These are phyloP conservation scores for Falciphora oryzae DNA, from an alignment of 2,329 filamentous ascomycete species.

Conservation along the genomic window DNA sequence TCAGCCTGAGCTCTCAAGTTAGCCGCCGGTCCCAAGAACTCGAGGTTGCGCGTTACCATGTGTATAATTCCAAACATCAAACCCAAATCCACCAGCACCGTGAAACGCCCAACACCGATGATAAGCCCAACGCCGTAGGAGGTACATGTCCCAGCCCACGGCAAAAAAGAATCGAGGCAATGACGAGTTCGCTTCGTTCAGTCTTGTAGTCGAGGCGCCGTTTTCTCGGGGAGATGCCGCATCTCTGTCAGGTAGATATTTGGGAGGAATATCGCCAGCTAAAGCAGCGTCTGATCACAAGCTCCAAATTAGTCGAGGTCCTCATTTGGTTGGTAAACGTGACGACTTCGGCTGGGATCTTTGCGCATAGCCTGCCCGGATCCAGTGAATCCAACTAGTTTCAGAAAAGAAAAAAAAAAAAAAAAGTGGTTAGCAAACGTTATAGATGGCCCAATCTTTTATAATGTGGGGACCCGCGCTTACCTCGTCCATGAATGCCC, in stretches of 20 bases:
- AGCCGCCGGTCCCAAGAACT: slow-evolving; percentile 5
- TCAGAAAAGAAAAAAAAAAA: background rate
- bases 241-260: background rate
- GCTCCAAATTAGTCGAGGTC: slow-evolving; percentile 57
- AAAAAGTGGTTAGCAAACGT: slow-evolving; percentile 3
- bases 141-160: no score
- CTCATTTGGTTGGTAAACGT: slow-evolving; percentile 75
- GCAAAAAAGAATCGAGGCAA: background rate
- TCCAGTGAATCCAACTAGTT: slow-evolving; percentile 85
- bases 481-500: slow-evolving; percentile 79
- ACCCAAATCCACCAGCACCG: background rate
- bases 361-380: slow-evolving; percentile 96
- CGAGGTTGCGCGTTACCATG: background rate
- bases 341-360: slow-evolving; percentile 73
- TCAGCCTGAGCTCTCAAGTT: slow-evolving; percentile 8
- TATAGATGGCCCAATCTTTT: background rate
- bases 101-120: background rate
- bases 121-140: background rate
- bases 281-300: background rate
- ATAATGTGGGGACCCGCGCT: slow-evolving; percentile 17
- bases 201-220: background rate
- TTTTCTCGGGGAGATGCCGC: background rate
- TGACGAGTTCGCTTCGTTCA: background rate
- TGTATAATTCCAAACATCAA: background rate
- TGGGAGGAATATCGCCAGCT: background rate